phyloP scores from a whole-genome alignment of 140 eudicot genomes.

The Stevia rebaudiana region DNA sequence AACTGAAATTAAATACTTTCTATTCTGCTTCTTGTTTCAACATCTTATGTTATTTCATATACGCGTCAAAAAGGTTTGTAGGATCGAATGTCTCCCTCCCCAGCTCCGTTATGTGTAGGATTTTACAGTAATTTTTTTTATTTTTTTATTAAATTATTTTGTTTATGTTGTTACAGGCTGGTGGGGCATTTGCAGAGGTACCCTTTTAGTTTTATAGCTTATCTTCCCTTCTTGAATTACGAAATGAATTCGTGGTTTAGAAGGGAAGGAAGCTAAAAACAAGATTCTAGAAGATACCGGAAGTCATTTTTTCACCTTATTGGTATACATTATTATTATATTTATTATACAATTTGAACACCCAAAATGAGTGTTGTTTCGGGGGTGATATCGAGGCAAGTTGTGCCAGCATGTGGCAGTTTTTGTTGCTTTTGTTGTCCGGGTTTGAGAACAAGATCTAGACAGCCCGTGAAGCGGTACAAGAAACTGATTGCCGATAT shows the following conservation, averaged over 20 bases:
- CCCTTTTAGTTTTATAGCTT: constrained; percentile 36
- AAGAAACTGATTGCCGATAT: constrained; percentile 82
- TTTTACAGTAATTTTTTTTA: background rate
- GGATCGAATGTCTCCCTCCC: too few species aligned
- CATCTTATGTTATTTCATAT: too few species aligned
- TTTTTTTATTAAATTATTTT: constrained; percentile 5
- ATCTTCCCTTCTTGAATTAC: constrained; percentile 53
- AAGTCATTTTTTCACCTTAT: background rate
- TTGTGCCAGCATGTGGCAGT: constrained; percentile 80
- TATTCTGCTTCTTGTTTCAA: too few species aligned
- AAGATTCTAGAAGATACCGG: background rate
- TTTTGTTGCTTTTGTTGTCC: constrained; percentile 81
- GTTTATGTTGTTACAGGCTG: constrained; percentile 47
- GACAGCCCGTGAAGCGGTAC: constrained; percentile 98
- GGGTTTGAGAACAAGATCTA: constrained; percentile 71
- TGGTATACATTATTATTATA: constrained; percentile 11
- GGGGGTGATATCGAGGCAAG: constrained; percentile 86
- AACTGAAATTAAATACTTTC: background rate
- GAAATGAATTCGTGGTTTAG: constrained; percentile 30
- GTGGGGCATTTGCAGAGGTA: constrained; percentile 41
- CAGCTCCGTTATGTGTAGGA: too few species aligned
- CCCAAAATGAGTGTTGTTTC: constrained; percentile 69
- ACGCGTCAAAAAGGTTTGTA: too few species aligned
- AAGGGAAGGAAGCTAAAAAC: constrained; percentile 56
- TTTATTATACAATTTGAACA: constrained; percentile 9